Evolutionary conservation across 768 basidiomycete genomes (phyloP).

Genomic region (Botryobasidium botryosum): DNA sequence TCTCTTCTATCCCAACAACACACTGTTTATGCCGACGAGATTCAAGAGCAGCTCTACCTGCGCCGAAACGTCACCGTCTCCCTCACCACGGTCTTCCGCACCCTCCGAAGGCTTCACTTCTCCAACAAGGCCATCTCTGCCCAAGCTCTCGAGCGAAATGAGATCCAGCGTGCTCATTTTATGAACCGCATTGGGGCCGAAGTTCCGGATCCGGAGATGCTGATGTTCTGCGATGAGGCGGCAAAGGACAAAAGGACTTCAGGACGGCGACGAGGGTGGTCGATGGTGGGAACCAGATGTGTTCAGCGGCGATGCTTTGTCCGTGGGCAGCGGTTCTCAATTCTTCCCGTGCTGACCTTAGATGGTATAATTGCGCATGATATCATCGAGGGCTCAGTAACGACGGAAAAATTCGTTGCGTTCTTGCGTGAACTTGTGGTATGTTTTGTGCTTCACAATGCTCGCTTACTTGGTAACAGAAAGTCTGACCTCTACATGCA

Average conservation of each 20-base stretch:
- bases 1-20: no score
- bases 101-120: no score
- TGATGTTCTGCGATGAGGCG: slow-evolving; percentile 19
- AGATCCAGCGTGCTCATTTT: slow-evolving; percentile 2
- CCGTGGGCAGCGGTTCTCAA: slow-evolving; percentile 19
- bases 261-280: slow-evolving; percentile 17
- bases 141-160: slow-evolving; percentile 11
- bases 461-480: no score
- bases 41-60: no score
- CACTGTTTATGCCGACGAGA: no score
- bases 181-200: not conserved
- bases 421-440: slow-evolving; percentile 25
- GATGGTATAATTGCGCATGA: slow-evolving; percentile 22
- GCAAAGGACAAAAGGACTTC: slow-evolving; percentile 21
- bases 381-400: slow-evolving; percentile 21
- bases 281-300: slow-evolving; percentile 14
- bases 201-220: slow-evolving; percentile 13
- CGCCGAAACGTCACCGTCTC: no score
- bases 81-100: no score
- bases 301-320: slow-evolving; percentile 16
- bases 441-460: slow-evolving; percentile 7
- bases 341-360: slow-evolving; percentile 22
- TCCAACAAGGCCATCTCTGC: no score
- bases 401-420: slow-evolving; percentile 21
- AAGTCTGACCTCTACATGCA: no score